Base-by-base conservation (phyloP, 495 filamentous ascomycete genomes). In the Xeromyces bisporus region DNA sequence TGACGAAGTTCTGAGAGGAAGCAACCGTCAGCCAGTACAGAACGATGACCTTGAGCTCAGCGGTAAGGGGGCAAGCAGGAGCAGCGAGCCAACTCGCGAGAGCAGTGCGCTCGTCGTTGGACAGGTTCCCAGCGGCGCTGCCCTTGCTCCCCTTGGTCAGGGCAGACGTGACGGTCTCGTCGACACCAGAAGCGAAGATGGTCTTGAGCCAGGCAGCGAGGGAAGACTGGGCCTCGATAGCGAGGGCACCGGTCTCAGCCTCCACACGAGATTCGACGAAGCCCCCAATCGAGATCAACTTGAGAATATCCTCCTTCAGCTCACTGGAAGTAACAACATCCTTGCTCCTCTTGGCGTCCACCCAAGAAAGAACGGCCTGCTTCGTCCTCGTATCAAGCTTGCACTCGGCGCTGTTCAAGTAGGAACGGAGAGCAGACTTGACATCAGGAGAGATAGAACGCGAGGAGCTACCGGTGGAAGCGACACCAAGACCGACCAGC, bases 21-120 rank as follows among this genome's bases (percentile, higher is more conserved):
- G 31, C 46, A 18, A 61, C 42, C 7, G 56, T 55, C 29, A 63
- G 43, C 59, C 59, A 63, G 44, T 58, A 43, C 14, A 56, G 28
- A 26, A 63, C 40, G 18, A 56, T 44, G 21, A 53, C 44, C 59
- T 63, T 61, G 17, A 60, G 46, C 30, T 62, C 50, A 31, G 43
- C 54, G 26, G 52, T 53, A 13, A 64, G 51, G 15, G 40, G 26
- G 56, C 54, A 58, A 39, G 31, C 35, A 23, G 48, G 44, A 29
- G 51, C 43, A 25, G 51, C 40, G n/a, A 64, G 42, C 59, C 59
- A 63, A 18, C 40, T 33, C 26, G 55, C 48, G 15, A 63, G 44
- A 21, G 48, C 33, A 36, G 47, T 43, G 29, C 57, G 56, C 18
- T 42, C 36, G 1, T 54, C 50, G 29, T 42, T 29, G 18, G 38